Base-by-base conservation (phyloP, 805 yeast species). In the Kodamaea sagamina region DNA sequence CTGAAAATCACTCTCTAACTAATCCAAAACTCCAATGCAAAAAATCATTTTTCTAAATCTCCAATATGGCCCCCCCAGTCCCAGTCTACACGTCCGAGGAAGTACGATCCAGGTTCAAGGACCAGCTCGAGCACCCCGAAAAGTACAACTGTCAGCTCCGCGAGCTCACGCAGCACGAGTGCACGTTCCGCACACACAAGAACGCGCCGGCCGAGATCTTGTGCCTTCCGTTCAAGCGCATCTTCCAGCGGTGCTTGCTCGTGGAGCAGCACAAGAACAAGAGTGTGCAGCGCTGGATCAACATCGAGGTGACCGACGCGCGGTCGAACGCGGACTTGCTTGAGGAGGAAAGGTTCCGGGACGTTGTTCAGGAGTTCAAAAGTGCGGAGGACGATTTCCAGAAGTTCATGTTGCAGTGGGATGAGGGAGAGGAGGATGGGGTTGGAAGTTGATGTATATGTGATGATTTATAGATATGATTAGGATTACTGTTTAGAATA, bases 41-140 rank as follows among this genome's bases (percentile, higher is more conserved):
- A 32, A 15, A 10, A 15, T 19, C 12, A 19, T 13, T 26, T 24
- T 18, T 25, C 16, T 8, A 4, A 29, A 19, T 29, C 10, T 32
- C 13, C 22, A 26, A 13, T 17, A 71, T 71, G 76, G 71, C 75
- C 9, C 76, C 76, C 13, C 74, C 75, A 6, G 67, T 72, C 16
- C 74, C 72, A 3, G 74, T 71, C 6, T 61, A 60, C 41, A 51
- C 51, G 24, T 49, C 61, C 12, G 39, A 48, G 10, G 72, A 71
- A 24, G 52, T 67, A n/a, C 55, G 50, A 18, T 34, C 34, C 21
- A 52, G 47, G 36, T 68, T 63, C 44, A 46, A 44, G 6, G 51
- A 58, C 6, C 65, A 61, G 39, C 52, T 68, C 2, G 39, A 46
- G 3, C 46, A 65, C 21, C 70, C 71, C 0, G 57, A 57, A 4